phyloP scores from a whole-genome alignment of 805 yeast genomes.

The Hanseniaspora clermontiae region DNA sequence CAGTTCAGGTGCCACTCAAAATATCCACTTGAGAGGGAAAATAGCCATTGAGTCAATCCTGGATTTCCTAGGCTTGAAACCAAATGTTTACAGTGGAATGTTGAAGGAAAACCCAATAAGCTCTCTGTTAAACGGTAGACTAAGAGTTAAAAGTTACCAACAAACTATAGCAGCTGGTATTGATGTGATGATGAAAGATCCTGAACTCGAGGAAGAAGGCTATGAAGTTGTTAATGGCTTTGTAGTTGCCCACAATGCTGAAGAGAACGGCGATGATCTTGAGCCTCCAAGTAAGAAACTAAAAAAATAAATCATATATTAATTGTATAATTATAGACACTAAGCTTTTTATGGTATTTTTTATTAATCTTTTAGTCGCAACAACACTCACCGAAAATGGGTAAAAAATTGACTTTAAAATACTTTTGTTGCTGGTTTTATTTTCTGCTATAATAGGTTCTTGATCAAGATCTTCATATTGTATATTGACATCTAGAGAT shows the following conservation, averaged over 20 bases:
- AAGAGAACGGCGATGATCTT: neutral
- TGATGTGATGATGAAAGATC: conserved; percentile 19
- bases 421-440: neutral
- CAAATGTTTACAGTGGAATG: conserved; percentile 46
- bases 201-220: neutral
- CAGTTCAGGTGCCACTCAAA: conserved; percentile 56
- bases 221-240: conserved; percentile 7
- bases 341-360: neutral
- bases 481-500: neutral
- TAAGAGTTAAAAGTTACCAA: conserved; percentile 62
- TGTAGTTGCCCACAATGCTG: conserved; percentile 4
- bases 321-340: neutral
- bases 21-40: conserved; percentile 50
- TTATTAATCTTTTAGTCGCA: neutral
- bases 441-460: too few relatives aligned
- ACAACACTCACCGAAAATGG: neutral
- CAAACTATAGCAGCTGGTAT: conserved; percentile 55
- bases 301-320: conserved; percentile 1
- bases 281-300: conserved; percentile 3
- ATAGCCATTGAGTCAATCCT: conserved; percentile 57
- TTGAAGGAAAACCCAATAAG: conserved; percentile 48
- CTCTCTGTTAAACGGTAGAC: conserved; percentile 59
- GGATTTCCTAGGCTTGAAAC: conserved; percentile 57
- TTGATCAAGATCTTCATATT: neutral
- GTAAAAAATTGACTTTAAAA: neutral